phyloP scores from a whole-genome alignment of 2,329 filamentous ascomycete genomes.

The Lojkania enalia region DNA sequence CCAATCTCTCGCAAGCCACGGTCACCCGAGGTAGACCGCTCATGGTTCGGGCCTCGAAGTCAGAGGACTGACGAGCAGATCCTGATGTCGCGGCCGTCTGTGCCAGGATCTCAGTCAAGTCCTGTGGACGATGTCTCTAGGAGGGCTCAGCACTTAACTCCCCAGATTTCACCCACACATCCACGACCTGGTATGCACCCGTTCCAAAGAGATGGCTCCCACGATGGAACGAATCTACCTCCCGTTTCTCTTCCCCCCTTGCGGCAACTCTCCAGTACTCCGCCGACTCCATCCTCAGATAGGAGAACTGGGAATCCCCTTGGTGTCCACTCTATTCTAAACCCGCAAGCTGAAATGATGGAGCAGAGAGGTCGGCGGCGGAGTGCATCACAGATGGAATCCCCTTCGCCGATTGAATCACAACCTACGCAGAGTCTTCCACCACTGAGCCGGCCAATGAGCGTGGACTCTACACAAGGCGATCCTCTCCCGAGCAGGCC shows the following conservation, averaged over 20 bases:
- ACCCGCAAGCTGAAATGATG: slow-evolving; percentile 45
- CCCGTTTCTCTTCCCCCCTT: slow-evolving; percentile 39
- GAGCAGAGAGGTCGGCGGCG: slow-evolving; percentile 41
- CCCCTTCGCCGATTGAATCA: slow-evolving; percentile 43
- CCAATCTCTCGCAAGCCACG: slow-evolving; percentile 10
- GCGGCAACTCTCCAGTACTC: slow-evolving; percentile 40
- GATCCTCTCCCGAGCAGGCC: slow-evolving; percentile 26
- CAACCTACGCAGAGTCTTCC: slow-evolving; percentile 39
- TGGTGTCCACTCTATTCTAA: slow-evolving; percentile 52
- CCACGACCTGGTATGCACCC: slow-evolving; percentile 31
- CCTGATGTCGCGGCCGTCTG: slow-evolving; percentile 32
- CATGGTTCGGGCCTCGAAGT: slow-evolving; percentile 39
- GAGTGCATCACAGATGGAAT: slow-evolving; percentile 50
- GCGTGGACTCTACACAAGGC: slow-evolving; percentile 37
- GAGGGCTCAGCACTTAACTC: slow-evolving; percentile 23
- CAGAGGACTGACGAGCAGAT: slow-evolving; percentile 37
- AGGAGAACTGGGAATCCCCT: slow-evolving; percentile 40
- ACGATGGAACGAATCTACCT: slow-evolving; percentile 19
- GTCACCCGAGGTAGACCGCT: slow-evolving; percentile 25
- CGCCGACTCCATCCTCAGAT: slow-evolving; percentile 36
- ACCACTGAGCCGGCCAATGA: slow-evolving; percentile 41
- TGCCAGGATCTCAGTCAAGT: slow-evolving; percentile 26
- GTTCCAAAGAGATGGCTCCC: slow-evolving; percentile 24
- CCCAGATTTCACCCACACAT: slow-evolving; percentile 34
- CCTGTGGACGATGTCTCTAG: slow-evolving; percentile 14